Base-by-base conservation (phyloP, 805 yeast species). In the Spathaspora gorwiae region DNA sequence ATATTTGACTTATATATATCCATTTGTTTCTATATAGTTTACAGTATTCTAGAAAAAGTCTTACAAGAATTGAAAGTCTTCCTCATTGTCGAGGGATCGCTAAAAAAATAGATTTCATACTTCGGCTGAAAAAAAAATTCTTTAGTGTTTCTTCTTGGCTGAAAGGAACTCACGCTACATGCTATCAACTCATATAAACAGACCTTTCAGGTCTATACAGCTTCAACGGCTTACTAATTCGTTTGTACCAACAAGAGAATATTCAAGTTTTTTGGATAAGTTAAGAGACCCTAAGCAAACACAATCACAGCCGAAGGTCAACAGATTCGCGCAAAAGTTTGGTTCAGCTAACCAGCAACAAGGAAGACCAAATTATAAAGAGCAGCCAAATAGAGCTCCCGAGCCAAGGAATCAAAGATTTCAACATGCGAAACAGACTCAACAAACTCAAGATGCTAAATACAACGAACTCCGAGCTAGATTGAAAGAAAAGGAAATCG, bases 271-370 rank as follows among this genome's bases (percentile, higher is more conserved):
- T 35, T 10, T 35, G 11, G 37, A 35, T 35, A 24, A 35, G 11
- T 12, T 35, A 24, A 35, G 37, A 24, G 37, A 35, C 6, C 27
- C 39, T 8, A 35, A 35, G 3, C 39, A 9, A 24, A 6, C 39
- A 36, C 26, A 11, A 8, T 26, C 39, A n/a, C 30, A 32, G 36
- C 35, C 39, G 15, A 61, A 58, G 49, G 51, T 60, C 11, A 68
- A 68, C 43, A 50, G 73, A 47, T 68, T 68, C 55, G 72, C 72
- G 15, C 55, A 56, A 37, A 34, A 43, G 24, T 43, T 35, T 12
- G 37, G 37, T 9, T 14, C 19, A 9, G 37, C 26, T 2, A 35
- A 6, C 37, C 37, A 35, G 13, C 37, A 14, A 12, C 37, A 35
- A 35, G 32, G 32, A 9, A 9, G 32, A 9, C 32, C 9, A 29